Percentiles rank a stretch among this genome's conserved stretches.
These are phyloP conservation scores for Parietaria judaica DNA, from an alignment of 306 rosid species.

Conservation along the genomic window DNA sequence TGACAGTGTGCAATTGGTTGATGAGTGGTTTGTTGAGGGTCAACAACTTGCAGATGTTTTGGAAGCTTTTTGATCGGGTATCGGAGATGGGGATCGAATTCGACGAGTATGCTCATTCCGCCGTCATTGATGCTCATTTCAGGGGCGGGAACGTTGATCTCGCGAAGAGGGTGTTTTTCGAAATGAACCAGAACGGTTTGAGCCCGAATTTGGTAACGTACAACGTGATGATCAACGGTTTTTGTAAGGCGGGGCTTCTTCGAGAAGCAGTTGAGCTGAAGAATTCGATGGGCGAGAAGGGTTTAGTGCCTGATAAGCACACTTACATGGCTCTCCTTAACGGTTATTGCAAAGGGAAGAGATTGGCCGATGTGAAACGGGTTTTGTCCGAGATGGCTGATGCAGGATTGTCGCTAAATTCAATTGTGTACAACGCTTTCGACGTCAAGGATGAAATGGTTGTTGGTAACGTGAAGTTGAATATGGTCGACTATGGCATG, in stretches of 20 bases:
- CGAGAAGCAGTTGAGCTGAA: slow-evolving; percentile 28
- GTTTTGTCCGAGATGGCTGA: slow-evolving; percentile 22
- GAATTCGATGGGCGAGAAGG: slow-evolving; percentile 28
- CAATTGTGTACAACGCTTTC: slow-evolving; percentile 23
- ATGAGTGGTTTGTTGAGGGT: slow-evolving; percentile 36
- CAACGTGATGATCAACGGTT: slow-evolving; percentile 27
- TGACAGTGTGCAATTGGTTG: slow-evolving; percentile 34
- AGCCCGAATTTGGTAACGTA: slow-evolving; percentile 27
- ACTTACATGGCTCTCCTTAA: slow-evolving; percentile 27
- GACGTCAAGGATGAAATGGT: slow-evolving; percentile 30
- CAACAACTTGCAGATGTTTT: slow-evolving; percentile 31
- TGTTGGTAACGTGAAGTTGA: slow-evolving; percentile 15
- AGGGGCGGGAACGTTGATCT: slow-evolving; percentile 30
- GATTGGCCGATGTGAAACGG: slow-evolving; percentile 26
- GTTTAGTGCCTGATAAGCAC: slow-evolving; percentile 27
- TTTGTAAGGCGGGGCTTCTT: slow-evolving; percentile 29
- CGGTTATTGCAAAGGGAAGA: slow-evolving; percentile 30
- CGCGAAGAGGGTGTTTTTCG: slow-evolving; percentile 28
- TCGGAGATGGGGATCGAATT: slow-evolving; percentile 24
- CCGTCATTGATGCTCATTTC: slow-evolving; percentile 37
- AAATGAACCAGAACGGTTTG: slow-evolving; percentile 43
- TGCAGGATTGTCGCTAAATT: slow-evolving; percentile 27
- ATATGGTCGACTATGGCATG: slow-evolving; percentile 17
- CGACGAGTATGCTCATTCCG: slow-evolving; percentile 38
- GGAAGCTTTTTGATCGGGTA: slow-evolving; percentile 42